Conservation (phyloP, 73 alveolate species). For the Paraurostyla sp. region DNA sequence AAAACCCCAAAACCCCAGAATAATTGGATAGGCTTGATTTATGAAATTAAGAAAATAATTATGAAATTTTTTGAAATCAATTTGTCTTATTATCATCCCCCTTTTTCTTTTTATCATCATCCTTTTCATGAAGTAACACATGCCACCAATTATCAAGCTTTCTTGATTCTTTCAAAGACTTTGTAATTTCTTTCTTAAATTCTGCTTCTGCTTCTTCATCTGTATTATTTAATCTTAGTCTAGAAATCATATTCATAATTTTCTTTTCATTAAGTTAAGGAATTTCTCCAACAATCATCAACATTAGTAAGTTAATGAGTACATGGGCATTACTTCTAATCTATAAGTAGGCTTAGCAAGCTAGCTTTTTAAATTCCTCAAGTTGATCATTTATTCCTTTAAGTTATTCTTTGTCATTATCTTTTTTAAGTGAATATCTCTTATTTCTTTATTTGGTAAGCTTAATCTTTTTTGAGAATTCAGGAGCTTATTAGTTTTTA, state of each 20-base stretch:
- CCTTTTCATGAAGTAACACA: no score
- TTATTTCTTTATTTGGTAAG: background rate
- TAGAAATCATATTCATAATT: conserved; percentile 76
- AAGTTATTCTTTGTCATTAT: background rate
- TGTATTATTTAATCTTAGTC: conserved; percentile 61
- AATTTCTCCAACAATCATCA: conserved; percentile 95
- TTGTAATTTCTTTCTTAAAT: conserved; percentile 81
- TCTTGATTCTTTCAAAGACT: no score
- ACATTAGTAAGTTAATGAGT: conserved; percentile 87
- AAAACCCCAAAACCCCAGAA: no score
- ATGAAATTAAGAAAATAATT: no score
- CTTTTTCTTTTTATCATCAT: no score
- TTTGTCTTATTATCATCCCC: no score
- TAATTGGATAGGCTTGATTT: no score
- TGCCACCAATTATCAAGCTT: no score
- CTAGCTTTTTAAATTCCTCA: conserved; percentile 80
- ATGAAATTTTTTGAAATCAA: no score
- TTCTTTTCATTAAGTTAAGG: conserved; percentile 91
- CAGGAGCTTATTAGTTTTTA: background rate
- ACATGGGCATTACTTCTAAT: conserved; percentile 88
- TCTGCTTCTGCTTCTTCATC: conserved; percentile 85
- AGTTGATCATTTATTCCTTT: conserved; percentile 82
- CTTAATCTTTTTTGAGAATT: background rate
- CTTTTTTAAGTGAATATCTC: background rate
- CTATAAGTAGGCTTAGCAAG: conserved; percentile 87